Conservation (phyloP, 805 yeast species). For the Kazachstania bromeliacearum region DNA sequence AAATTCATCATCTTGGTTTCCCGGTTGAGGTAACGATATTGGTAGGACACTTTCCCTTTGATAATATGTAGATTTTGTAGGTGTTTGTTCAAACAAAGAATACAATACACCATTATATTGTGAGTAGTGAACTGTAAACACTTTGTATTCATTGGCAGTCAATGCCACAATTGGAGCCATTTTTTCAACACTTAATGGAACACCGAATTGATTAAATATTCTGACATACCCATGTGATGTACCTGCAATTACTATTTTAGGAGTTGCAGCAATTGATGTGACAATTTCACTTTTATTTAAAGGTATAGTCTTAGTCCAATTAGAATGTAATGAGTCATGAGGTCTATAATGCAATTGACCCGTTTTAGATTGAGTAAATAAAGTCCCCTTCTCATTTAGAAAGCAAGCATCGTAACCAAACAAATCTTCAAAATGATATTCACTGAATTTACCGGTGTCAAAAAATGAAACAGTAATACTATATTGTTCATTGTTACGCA, state of each 20-base stretch:
- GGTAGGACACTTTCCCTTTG: conserved; percentile 42
- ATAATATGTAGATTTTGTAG: conserved; percentile 26
- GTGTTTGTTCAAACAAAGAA: conserved; percentile 23
- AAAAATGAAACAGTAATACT: conserved; percentile 83
- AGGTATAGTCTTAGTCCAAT: conserved; percentile 65
- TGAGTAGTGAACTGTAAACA: conserved; percentile 42
- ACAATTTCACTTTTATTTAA: conserved; percentile 44
- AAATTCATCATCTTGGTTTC: conserved; percentile 11
- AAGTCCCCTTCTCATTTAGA: conserved; percentile 54
- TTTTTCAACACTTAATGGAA: conserved; percentile 60
- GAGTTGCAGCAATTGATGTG: conserved; percentile 61
- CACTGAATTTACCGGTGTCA: conserved; percentile 64
- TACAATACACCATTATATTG: conserved; percentile 21
- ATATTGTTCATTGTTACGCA: conserved; percentile 46
- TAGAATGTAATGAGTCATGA: conserved; percentile 51
- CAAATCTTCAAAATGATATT: conserved; percentile 77
- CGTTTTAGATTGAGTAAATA: conserved; percentile 44
- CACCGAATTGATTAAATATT: conserved; percentile 61
- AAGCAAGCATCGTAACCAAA: conserved; percentile 66
- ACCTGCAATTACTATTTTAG: conserved; percentile 53
- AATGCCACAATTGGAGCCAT: conserved; percentile 64
- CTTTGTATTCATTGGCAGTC: conserved; percentile 48
- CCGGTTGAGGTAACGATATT: conserved; percentile 20
- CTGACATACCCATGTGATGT: conserved; percentile 71
- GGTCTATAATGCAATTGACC: conserved; percentile 56